Conservation (phyloP, 2,329 filamentous ascomycete genomes). For the Xylaria digitata region DNA sequence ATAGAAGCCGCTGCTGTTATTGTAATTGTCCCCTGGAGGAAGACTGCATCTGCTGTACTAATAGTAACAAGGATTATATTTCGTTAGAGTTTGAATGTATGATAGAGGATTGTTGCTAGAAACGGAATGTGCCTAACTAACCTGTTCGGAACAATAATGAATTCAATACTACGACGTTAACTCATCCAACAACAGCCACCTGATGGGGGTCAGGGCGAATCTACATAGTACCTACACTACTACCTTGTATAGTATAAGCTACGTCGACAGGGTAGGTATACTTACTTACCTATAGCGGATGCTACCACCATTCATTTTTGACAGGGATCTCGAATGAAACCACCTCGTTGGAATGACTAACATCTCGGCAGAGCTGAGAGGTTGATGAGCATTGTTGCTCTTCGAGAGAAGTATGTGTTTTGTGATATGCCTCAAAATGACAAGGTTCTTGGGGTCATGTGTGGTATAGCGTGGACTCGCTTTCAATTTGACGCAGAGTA, state of each 20-base stretch:
- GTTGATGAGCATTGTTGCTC: constrained; percentile 4
- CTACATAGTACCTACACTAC: not conserved
- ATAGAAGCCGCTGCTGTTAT: not conserved
- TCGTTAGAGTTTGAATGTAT: not conserved
- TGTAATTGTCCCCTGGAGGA: not conserved
- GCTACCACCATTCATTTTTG: not conserved
- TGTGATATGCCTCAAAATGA: constrained; percentile 23
- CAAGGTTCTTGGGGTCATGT: constrained; percentile 23
- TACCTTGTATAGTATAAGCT: not conserved
- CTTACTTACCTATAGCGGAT: not conserved
- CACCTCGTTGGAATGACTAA: constrained; percentile 3
- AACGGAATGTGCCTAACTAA: constrained; percentile 2
- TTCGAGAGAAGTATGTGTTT: constrained; percentile 8
- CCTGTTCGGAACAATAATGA: constrained; percentile 1
- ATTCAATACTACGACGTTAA: constrained; percentile 14
- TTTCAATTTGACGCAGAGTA: constrained; percentile 15
- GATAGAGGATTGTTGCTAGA: not conserved
- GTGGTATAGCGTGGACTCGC: constrained; percentile 12
- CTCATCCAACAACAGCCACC: not conserved
- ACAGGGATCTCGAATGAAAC: not conserved
- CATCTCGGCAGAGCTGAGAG: not conserved
- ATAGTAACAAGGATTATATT: not conserved
- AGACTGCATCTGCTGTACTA: not conserved
- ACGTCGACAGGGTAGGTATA: constrained; percentile 1
- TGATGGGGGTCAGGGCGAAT: not conserved